Base-by-base conservation (phyloP, 169 alveolate species). In the Plasmodium chabaudi region DNA sequence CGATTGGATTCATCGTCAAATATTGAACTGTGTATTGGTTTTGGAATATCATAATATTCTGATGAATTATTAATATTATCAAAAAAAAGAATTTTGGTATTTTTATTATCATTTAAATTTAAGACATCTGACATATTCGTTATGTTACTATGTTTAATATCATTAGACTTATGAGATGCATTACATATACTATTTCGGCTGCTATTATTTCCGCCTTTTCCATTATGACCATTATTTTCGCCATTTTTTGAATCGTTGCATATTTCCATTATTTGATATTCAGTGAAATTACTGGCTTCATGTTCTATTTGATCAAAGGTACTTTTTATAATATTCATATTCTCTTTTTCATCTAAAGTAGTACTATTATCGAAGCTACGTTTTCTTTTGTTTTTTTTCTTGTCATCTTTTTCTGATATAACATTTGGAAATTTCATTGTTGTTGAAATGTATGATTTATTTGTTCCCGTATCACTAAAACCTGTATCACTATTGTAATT, bases 1-100 rank as follows among this genome's bases (percentile, higher is more conserved):
- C 23, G 21, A 47, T 27, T 34, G 12, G 51, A 25, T 19, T 72
- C 68, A 39, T 27, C 5, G 0, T 4, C 39, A 64, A 44, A 44
- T 57, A 47, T 19, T n/a, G 68, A 63, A 64, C 71, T 61, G 44
- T 77, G 74, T 42, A 77, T 9, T 6, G 88, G 60, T 9, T 64
- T 77, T 13, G 60, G 77, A 42, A 63, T 75, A 10, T 34, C 21
- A 23, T 44, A 64, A 63, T 75, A 27, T 53, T 61, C 87, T 19
- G 56, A 39, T 19, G 87, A 77, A 56, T 77, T 77, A 65, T 77
- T 25, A 19, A 77, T 49, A 13, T 77, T 77, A 42, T 77, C 88
- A 47, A 77, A 77, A 77, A 47, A 77, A 77, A 77, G 51, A 64
- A 77, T 55, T 17, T 74, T n/a, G 3, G 74, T 23, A 25, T 77